Base-by-base conservation (phyloP, 2,329 filamentous ascomycete species). In the Fusarium sp. region DNA sequence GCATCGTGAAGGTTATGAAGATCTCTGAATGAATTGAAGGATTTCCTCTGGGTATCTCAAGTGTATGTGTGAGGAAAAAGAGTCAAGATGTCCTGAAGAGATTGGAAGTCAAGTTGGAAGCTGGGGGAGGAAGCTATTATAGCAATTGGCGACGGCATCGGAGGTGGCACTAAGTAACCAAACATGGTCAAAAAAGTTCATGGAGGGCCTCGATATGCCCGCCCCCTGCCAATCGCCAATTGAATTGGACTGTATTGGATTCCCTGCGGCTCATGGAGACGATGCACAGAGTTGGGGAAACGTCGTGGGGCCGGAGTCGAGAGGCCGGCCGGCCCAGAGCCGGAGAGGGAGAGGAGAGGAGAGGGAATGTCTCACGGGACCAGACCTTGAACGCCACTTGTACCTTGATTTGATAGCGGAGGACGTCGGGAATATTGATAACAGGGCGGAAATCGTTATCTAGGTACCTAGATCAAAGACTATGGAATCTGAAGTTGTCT, bases 221-320 rank as follows among this genome's bases (percentile, higher is more conserved):
- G 28, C 23, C 38, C 60, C 66, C 62, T 46, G 20, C 39, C 43
- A 46, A 64, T 50, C n/a, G n/a, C n/a, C n/a, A n/a, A n/a, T n/a
- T n/a, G n/a, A n/a, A n/a, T n/a, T n/a, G n/a, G n/a, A n/a, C n/a
- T 24, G 53, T 37, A 41, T 53, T n/a, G 46, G 41, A 55, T 62
- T 44, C 50, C 41, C 61, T 63, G 57, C 70, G 68, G 65, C 63
- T 74, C 70, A 62, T 73, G 64, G 61, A 71, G 48, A 50, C 62
- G 20, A 57, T 42, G 37, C 28, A n/a, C 44, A 35, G 24, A 42
- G 59, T 50, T 49, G 35, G 46, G 48, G 44, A 48, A 53, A 54
- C 54, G 41, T 57, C 72, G 72, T 74, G 72, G 72, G 72, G 71
- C 72, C 72, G 72, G 72, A 74, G 72, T 65, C 56, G 66, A 69